Evolutionary conservation across 2,329 filamentous ascomycete species (phyloP).

Genomic region (Cladosporium sp.): DNA sequence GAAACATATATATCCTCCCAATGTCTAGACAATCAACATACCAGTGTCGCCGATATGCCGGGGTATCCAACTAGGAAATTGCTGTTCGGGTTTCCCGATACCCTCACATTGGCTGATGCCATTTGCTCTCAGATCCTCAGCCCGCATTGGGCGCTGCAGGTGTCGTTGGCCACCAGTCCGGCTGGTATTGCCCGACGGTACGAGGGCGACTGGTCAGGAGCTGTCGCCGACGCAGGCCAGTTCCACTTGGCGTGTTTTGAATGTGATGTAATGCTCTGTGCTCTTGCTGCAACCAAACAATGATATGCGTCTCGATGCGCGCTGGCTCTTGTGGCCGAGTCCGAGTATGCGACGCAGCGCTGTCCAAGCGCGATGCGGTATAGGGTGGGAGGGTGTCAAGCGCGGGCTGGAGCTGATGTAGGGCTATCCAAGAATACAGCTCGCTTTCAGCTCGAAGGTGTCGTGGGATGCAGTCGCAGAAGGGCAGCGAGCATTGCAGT

Average conservation of each 20-base stretch:
- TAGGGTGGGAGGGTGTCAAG: neutral
- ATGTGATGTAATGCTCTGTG: neutral
- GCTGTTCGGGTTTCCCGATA: slow-evolving; percentile 95
- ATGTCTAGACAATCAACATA: slow-evolving; percentile 50
- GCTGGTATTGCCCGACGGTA: slow-evolving; percentile 13
- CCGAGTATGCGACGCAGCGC: slow-evolving; percentile 6
- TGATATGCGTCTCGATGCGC: neutral
- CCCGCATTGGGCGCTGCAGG: slow-evolving; percentile 29
- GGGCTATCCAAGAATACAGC: neutral
- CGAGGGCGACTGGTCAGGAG: neutral
- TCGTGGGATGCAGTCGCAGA: neutral
- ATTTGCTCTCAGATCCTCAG: slow-evolving; percentile 26
- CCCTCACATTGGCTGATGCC: slow-evolving; percentile 78
- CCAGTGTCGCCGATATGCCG: slow-evolving; percentile 94
- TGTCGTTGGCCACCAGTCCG: slow-evolving; percentile 16
- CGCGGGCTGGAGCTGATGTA: slow-evolving; percentile 5
- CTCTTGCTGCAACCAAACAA: neutral
- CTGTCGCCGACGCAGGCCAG: neutral
- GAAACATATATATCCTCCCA: neutral
- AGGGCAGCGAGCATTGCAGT: neutral
- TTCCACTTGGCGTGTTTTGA: slow-evolving; percentile 2
- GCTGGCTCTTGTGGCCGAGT: neutral
- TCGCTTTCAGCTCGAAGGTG: slow-evolving; percentile 7
- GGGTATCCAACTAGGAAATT: slow-evolving; percentile 96
- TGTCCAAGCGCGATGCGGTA: slow-evolving; percentile 4